These are phyloP conservation scores for Salix viminalis DNA, from an alignment of 345 rosid genomes.

Conservation along the genomic window DNA sequence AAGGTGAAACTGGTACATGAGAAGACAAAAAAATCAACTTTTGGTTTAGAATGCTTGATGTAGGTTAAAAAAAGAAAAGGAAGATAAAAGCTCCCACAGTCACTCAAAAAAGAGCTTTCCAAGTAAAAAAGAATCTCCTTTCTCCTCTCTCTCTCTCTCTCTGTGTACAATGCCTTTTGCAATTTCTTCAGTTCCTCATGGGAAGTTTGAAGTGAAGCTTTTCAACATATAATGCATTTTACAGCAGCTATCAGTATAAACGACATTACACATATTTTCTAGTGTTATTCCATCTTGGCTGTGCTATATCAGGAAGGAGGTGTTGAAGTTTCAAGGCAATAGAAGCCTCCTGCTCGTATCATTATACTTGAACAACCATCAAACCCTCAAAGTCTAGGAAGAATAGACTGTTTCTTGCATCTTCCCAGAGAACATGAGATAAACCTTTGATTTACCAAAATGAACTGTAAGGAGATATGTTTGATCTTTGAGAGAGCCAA, in stretches of 20 bases:
- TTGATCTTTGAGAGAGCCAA: background rate
- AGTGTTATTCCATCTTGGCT: background rate
- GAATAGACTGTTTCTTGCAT: background rate
- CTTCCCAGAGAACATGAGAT: background rate
- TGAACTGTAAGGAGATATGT: background rate
- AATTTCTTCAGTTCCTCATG: background rate
- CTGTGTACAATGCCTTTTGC: background rate
- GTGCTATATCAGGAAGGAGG: background rate
- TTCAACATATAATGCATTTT: background rate
- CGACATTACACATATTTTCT: background rate
- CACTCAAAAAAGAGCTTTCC: background rate
- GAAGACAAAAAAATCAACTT: background rate
- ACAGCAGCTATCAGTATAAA: background rate
- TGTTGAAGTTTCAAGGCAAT: background rate
- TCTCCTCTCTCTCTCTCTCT: background rate
- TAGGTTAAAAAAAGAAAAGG: background rate
- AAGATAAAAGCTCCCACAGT: background rate
- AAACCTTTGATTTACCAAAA: background rate
- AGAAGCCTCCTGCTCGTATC: background rate
- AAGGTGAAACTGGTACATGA: slow-evolving; percentile 57
- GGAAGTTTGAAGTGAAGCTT: background rate
- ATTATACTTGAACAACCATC: background rate
- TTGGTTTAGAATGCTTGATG: background rate
- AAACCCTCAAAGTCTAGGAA: background rate
- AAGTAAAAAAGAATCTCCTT: background rate